A percentile compares a stretch with the other conserved stretches of the same genome.
phyloP scores from a whole-genome alignment of 495 filamentous ascomycete species.

The Friedmanniomyces endolithicus region DNA sequence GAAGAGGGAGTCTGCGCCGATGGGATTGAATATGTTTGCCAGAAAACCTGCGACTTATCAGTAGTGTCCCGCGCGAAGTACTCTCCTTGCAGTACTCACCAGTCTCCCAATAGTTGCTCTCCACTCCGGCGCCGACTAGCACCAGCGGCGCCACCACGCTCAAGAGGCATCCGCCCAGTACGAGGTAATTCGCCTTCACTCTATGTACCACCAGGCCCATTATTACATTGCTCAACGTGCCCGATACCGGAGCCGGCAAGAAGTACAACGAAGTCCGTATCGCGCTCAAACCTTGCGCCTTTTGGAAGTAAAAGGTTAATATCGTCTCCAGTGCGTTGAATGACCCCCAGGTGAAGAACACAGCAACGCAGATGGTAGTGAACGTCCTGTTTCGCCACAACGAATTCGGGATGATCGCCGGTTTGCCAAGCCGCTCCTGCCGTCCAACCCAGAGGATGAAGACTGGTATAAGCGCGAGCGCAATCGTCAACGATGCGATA shows the following conservation, averaged over 20 bases:
- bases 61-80: neutral
- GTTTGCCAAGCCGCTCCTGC: constrained; percentile 32
- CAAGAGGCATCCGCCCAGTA: constrained; percentile 34
- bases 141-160: constrained; percentile 42
- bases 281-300: constrained; percentile 34
- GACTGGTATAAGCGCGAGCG: constrained; percentile 32
- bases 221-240: constrained; percentile 40
- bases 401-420: constrained; percentile 40
- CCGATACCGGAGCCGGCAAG: constrained; percentile 43
- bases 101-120: constrained; percentile 43
- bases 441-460: constrained; percentile 38
- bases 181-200: constrained; percentile 38
- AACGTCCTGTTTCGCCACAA: constrained; percentile 41
- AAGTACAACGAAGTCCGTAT: constrained; percentile 39
- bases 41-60: constrained; percentile 34
- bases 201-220: constrained; percentile 44
- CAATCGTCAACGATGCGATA: constrained; percentile 30
- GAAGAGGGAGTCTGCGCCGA: constrained; percentile 49
- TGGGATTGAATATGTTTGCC: constrained; percentile 38
- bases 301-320: constrained; percentile 44
- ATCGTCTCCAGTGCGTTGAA: constrained; percentile 38
- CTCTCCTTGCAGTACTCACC: neutral
- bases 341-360: constrained; percentile 40
- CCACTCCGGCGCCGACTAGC: constrained; percentile 35
- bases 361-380: constrained; percentile 37